Conservation (phyloP, 2,329 filamentous ascomycete genomes). For the Penicillium decumbens region DNA sequence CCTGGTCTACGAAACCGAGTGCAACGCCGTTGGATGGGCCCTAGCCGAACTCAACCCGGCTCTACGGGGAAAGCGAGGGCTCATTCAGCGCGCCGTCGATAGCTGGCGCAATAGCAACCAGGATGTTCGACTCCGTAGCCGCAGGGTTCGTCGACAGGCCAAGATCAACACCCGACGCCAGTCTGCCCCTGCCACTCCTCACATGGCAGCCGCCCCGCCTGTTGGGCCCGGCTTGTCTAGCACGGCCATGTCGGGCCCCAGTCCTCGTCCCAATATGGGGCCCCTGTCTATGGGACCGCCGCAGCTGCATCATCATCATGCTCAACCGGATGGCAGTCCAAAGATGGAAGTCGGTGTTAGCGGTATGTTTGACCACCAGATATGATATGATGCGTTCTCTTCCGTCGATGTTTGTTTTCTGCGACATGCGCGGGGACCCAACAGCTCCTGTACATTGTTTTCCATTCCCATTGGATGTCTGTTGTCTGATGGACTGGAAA, state of each 20-base stretch:
- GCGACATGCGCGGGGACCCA: conserved; percentile 9
- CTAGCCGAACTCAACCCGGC: conserved; percentile 88
- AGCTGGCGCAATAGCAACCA: conserved; percentile 99
- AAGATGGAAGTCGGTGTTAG: conserved; percentile 65
- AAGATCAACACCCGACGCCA: conserved; percentile 84
- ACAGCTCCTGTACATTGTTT: conserved; percentile 6
- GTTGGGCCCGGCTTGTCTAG: conserved; percentile 62
- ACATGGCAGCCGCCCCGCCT: conserved; percentile 60
- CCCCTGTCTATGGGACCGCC: conserved; percentile 65
- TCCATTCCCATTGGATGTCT: background rate
- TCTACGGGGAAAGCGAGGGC: conserved; percentile 83
- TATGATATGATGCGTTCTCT: conserved; percentile 53
- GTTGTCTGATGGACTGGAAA: conserved; percentile 5
- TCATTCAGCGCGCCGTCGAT: conserved; percentile 95
- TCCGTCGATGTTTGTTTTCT: conserved; percentile 14
- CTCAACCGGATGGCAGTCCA: conserved; percentile 61
- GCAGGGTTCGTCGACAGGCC: conserved; percentile 88
- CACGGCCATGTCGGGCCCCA: conserved; percentile 51
- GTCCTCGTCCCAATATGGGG: conserved; percentile 37
- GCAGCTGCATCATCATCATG: conserved; percentile 70
- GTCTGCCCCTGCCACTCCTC: conserved; percentile 56
- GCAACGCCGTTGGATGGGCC: conserved; percentile 99
- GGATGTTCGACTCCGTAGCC: conserved; percentile 82
- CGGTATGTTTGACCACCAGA: conserved; percentile 91
- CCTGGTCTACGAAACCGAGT: conserved; percentile 94